Evolutionary conservation across 306 rosid genomes (phyloP).

Genomic region (Rosa lucieae): DNA sequence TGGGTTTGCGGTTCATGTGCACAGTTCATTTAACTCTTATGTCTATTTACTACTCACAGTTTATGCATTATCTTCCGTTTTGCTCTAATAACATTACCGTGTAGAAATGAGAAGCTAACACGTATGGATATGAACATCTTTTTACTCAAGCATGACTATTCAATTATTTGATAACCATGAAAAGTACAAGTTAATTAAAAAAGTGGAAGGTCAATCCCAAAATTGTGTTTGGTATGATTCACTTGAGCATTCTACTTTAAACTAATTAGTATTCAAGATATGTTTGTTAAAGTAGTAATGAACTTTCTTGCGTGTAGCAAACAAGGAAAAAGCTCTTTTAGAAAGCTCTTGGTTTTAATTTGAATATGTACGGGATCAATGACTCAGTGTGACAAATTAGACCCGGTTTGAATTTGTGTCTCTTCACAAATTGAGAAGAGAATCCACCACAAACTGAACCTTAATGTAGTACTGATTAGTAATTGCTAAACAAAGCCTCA

Average conservation of each 20-base stretch:
- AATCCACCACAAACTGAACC: conserved; percentile 37
- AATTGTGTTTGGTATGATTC: background rate
- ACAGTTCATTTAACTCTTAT: too few relatives aligned
- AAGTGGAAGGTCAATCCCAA: background rate
- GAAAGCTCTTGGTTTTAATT: conserved; percentile 1
- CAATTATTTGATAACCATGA: background rate
- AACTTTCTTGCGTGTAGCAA: background rate
- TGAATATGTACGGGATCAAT: background rate
- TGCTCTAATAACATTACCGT: background rate
- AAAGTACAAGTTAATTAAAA: background rate
- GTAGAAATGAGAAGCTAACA: background rate
- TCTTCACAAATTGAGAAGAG: conserved; percentile 16
- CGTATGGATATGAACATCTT: background rate
- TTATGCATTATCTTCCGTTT: too few relatives aligned
- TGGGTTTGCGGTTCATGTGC: background rate
- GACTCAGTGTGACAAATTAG: conserved; percentile 20
- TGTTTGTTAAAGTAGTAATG: background rate
- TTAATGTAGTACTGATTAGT: background rate
- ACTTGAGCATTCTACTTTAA: conserved; percentile 3
- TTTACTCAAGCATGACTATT: background rate
- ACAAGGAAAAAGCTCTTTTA: conserved; percentile 4
- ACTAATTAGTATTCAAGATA: background rate
- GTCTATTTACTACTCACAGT: too few relatives aligned
- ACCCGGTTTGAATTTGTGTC: conserved; percentile 29
- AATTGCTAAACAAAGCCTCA: background rate